A percentile compares a stretch with the other conserved stretches of the same genome.
These are phyloP conservation scores for Saccharomyces uvarum DNA, from an alignment of 1,139 yeast genomes.

Conservation along the genomic window DNA sequence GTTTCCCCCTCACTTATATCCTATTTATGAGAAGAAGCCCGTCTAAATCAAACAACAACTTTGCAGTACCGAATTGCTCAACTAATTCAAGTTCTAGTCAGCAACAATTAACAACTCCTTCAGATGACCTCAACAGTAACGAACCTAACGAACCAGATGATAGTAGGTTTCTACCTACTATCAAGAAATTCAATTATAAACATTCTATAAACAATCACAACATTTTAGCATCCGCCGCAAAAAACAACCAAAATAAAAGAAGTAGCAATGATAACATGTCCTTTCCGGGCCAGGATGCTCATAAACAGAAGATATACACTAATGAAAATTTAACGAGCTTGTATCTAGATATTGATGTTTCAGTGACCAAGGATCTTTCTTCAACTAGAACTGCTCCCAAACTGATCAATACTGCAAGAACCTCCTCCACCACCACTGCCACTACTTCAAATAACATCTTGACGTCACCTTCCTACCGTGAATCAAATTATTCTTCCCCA, in stretches of 20 bases:
- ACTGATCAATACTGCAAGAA: background rate
- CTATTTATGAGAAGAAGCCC: slow-evolving; percentile 31
- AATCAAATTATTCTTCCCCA: slow-evolving; percentile 30
- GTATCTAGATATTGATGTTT: slow-evolving; percentile 49
- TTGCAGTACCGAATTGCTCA: slow-evolving; percentile 22
- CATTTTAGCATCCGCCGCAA: slow-evolving; percentile 1
- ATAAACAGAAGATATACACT: background rate
- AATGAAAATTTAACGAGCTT: slow-evolving; percentile 3
- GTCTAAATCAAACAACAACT: slow-evolving; percentile 28
- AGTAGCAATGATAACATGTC: slow-evolving; percentile 5
- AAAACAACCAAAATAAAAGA: slow-evolving; percentile 8
- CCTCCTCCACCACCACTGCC: slow-evolving; percentile 2
- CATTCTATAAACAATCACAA: slow-evolving; percentile 4
- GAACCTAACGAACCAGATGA: slow-evolving; percentile 35
- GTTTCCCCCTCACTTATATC: slow-evolving; percentile 5
- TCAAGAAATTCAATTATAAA: slow-evolving; percentile 14
- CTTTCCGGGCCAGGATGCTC: background rate
- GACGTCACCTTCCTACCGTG: slow-evolving; percentile 54
- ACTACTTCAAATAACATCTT: slow-evolving; percentile 59
- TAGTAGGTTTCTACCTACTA: slow-evolving; percentile 31
- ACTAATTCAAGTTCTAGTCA: slow-evolving; percentile 40
- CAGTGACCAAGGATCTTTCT: slow-evolving; percentile 40
- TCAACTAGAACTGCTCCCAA: slow-evolving; percentile 29
- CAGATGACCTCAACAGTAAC: slow-evolving; percentile 27
- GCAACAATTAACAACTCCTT: slow-evolving; percentile 15